A percentile compares a stretch with the other conserved stretches of the same genome.
These are phyloP conservation scores for Claviceps cyperi DNA, from an alignment of 2,329 filamentous ascomycete genomes.

Conservation along the genomic window DNA sequence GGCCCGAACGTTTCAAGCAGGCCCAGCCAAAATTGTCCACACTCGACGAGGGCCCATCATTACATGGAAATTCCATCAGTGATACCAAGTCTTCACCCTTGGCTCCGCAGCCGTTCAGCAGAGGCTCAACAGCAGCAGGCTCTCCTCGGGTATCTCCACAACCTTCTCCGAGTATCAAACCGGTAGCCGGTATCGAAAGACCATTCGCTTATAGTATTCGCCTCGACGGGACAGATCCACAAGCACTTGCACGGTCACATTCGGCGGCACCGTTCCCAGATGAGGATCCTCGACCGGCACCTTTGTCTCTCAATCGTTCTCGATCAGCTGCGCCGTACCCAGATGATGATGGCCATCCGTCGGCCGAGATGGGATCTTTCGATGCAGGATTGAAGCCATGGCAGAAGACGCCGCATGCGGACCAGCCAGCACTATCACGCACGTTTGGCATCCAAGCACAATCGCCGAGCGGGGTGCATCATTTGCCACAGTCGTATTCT, in stretches of 20 bases:
- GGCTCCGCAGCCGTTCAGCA: slow-evolving; percentile 2
- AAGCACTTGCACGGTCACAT: slow-evolving; percentile 27
- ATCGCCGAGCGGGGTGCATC: slow-evolving; percentile 15
- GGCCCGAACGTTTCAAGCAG: slow-evolving; percentile 45
- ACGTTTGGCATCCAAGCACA: slow-evolving; percentile 41
- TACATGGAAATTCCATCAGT: slow-evolving; percentile 13
- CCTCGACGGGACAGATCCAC: slow-evolving; percentile 20
- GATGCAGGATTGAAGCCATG: slow-evolving; percentile 35
- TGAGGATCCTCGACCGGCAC: slow-evolving; percentile 42
- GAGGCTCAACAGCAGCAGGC: slow-evolving; percentile 8
- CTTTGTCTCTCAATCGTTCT: slow-evolving; percentile 28
- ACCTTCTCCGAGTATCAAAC: slow-evolving; percentile 26
- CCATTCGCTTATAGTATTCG: slow-evolving; percentile 38
- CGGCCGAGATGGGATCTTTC: slow-evolving; percentile 22
- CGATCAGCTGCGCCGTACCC: slow-evolving; percentile 38
- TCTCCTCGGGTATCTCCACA: slow-evolving; percentile 25
- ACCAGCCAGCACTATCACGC: slow-evolving; percentile 33
- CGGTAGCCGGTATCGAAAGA: slow-evolving; percentile 22
- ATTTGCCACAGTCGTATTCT: slow-evolving; percentile 29
- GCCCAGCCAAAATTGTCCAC: slow-evolving; percentile 31
- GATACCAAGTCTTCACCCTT: slow-evolving; percentile 9
- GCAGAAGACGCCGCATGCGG: slow-evolving; percentile 28
- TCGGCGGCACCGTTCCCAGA: slow-evolving; percentile 56
- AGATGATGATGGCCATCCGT: slow-evolving; percentile 30
- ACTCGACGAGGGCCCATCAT: slow-evolving; percentile 26